Evolutionary conservation across 805 yeast genomes (phyloP).

Genomic region (Schizosaccharomyces lindneri): DNA sequence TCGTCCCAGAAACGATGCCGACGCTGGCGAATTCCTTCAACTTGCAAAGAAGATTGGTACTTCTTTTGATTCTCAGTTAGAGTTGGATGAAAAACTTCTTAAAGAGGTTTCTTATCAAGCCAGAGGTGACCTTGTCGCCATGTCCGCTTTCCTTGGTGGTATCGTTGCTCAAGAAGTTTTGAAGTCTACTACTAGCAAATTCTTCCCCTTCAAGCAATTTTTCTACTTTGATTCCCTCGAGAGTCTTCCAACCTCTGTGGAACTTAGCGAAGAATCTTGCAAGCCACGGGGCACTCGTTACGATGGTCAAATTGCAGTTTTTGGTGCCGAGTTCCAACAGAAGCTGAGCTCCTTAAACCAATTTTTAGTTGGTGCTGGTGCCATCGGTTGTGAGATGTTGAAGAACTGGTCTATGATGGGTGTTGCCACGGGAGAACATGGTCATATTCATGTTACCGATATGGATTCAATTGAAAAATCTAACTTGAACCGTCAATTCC

Average conservation of each 20-base stretch:
- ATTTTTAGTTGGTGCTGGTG: slow-evolving; percentile 92
- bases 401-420: slow-evolving; percentile 97
- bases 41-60: slow-evolving; percentile 36
- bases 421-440: slow-evolving; percentile 72
- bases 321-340: slow-evolving; percentile 58
- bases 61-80: slow-evolving; percentile 28
- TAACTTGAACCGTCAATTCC: slow-evolving; percentile 83
- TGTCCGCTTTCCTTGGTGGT: slow-evolving; percentile 80
- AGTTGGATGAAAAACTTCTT: slow-evolving; percentile 38
- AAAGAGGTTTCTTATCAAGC: slow-evolving; percentile 62
- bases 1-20: slow-evolving; percentile 46
- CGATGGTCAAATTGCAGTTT: slow-evolving; percentile 87
- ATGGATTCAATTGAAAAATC: slow-evolving; percentile 89
- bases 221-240: slow-evolving; percentile 86
- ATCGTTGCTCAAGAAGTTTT: slow-evolving; percentile 87
- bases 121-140: slow-evolving; percentile 73
- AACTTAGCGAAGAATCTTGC: slow-evolving; percentile 40
- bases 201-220: slow-evolving; percentile 78
- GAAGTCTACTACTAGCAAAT: slow-evolving; percentile 86
- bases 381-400: slow-evolving; percentile 96
- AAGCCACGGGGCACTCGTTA: slow-evolving; percentile 61
- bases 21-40: slow-evolving; percentile 40
- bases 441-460: slow-evolving; percentile 68
- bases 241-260: slow-evolving; percentile 40
- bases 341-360: slow-evolving; percentile 51